These are phyloP conservation scores for Penicillium oxalicum DNA, from an alignment of 2,329 filamentous ascomycete genomes.

Conservation along the genomic window DNA sequence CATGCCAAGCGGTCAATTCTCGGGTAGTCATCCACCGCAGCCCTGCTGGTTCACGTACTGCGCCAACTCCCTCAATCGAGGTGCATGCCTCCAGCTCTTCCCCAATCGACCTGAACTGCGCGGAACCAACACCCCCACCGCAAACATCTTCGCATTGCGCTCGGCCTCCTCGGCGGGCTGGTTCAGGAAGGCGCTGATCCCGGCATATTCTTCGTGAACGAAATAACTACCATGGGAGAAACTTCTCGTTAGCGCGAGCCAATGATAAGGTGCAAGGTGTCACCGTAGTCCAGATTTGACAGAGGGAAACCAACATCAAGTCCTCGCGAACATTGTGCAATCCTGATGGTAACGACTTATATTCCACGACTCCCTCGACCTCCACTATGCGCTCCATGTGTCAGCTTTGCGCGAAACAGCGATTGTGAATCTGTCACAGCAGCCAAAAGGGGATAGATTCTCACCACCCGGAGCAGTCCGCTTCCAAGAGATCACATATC, in stretches of 20 bases:
- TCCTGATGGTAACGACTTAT: slow-evolving; percentile 91
- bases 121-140: slow-evolving; percentile 82
- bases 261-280: not conserved
- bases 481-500: slow-evolving; percentile 84
- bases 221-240: slow-evolving; percentile 64
- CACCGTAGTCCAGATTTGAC: not conserved
- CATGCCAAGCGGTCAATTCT: slow-evolving; percentile 10
- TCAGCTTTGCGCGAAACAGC: slow-evolving; percentile 13
- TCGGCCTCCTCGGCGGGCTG: slow-evolving; percentile 69
- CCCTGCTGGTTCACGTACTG: slow-evolving; percentile 43
- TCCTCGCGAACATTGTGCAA: slow-evolving; percentile 84
- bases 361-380: slow-evolving; percentile 85
- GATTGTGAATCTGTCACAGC: too few species aligned
- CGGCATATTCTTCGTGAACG: slow-evolving; percentile 75
- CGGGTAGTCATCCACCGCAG: not conserved
- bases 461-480: slow-evolving; percentile 61
- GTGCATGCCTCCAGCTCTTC: slow-evolving; percentile 81
- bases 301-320: slow-evolving; percentile 49
- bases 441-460: slow-evolving; percentile 9
- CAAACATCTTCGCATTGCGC: slow-evolving; percentile 86
- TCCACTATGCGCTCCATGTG: slow-evolving; percentile 37
- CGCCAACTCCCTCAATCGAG: slow-evolving; percentile 67
- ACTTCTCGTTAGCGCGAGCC: slow-evolving; percentile 7
- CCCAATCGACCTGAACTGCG: slow-evolving; percentile 79
- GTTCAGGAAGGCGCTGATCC: slow-evolving; percentile 87